phyloP scores from a whole-genome alignment of 176 grass and related monocot species.

The Neostapfia colusana region DNA sequence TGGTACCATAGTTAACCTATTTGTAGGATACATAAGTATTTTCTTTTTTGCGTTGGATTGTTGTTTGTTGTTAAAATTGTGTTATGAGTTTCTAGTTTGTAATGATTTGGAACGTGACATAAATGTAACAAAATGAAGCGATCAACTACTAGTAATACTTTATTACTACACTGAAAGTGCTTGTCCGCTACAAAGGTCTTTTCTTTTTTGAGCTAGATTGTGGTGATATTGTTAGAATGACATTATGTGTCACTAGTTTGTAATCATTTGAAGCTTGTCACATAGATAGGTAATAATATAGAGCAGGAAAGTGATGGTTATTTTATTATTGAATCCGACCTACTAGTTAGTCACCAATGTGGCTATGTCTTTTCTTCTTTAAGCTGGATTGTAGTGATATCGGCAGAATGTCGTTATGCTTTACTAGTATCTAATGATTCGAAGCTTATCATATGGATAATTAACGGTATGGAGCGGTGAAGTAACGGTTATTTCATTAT shows the following conservation, averaged over 20 bases:
- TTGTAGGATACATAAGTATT: neutral
- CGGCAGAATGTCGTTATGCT: neutral
- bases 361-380: too few relatives aligned
- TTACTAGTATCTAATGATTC: neutral
- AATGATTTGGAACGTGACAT: neutral
- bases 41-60: neutral
- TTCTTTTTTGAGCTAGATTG: neutral
- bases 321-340: too few relatives aligned
- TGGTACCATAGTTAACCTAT: too few relatives aligned
- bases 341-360: too few relatives aligned
- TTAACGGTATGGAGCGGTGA: neutral
- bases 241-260: neutral
- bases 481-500: neutral
- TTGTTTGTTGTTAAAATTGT: neutral
- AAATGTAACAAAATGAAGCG: too few relatives aligned
- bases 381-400: too few relatives aligned
- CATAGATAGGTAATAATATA: too few relatives aligned
- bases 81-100: neutral
- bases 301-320: too few relatives aligned
- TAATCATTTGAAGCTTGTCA: neutral
- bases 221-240: neutral
- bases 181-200: too few relatives aligned
- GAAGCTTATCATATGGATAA: neutral
- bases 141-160: too few relatives aligned
- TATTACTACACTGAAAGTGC: too few relatives aligned